Base-by-base conservation (phyloP, 305 asterid genomes). In the Fraxinus sp. region DNA sequence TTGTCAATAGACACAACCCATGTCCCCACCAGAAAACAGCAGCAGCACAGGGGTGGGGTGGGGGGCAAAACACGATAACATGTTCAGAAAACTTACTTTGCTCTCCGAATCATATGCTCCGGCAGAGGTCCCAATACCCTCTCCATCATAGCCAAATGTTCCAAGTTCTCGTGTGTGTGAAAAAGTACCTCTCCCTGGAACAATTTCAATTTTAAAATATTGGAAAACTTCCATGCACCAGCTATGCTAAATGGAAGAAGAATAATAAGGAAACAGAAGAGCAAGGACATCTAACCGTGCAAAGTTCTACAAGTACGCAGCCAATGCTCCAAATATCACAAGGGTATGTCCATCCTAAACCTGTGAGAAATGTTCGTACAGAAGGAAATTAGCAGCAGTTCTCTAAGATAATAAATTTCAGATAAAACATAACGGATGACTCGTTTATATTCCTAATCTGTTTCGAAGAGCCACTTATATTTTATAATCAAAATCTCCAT, bases 111-210 rank as follows among this genome's bases (percentile, higher is more conserved):
- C 97, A 95, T 92, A 79, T 91, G 94, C 66, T 86, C 93, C 0
- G 98, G 98, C 64, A 95, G 70, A 2, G 94, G 91, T 59, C 98
- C 98, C 84, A 93, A 87, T 16, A 95, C 95, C 82, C 91, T 91
- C 91, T 93, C 98, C 98, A 95, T 95, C 98, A 95, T 95, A 55
- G 98, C 98, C 86, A 95, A 90, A 88, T 95, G 98, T 86, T 95
- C 98, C 86, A 95, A 86, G 86, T 95, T 92, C 68, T 95, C 98
- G 4, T 95, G 98, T 4, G 98, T 93, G 81, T 91, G 97, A 76
- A 95, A 95, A 73, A 95, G 85, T 9, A 94, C 94, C 85, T 88
- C 97, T 2, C 97, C 98, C 98, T 93, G 79, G 2, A 41, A 77
- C 30, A 33, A 79, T 73, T 78, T 64, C 85, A 71, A 37, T 5